These are phyloP conservation scores for Jatropha curcas DNA, from an alignment of 345 rosid genomes.

Conservation along the genomic window DNA sequence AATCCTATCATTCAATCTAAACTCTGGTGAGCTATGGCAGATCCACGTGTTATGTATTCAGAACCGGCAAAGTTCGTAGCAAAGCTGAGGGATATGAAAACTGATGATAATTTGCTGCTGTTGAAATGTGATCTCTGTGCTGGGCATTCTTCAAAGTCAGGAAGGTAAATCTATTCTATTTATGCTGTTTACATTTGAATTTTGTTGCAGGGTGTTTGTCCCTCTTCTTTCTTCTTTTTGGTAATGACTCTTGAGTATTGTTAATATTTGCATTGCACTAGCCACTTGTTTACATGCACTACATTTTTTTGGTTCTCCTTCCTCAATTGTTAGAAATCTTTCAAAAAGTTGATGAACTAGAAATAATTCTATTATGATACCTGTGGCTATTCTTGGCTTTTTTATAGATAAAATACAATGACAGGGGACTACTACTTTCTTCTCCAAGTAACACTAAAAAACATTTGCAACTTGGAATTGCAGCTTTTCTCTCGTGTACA, in stretches of 20 bases:
- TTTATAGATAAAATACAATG: too few relatives aligned
- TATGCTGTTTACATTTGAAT: not conserved
- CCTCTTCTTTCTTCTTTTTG: not conserved
- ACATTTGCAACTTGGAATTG: too few relatives aligned
- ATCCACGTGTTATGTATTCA: conserved; percentile 89
- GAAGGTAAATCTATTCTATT: conserved; percentile 56
- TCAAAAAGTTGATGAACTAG: too few relatives aligned
- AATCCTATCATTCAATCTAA: not conserved
- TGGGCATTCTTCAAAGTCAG: conserved; percentile 96
- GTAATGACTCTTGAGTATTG: not conserved
- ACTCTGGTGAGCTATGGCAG: conserved; percentile 34
- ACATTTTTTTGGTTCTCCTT: too few relatives aligned
- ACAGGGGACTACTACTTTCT: too few relatives aligned
- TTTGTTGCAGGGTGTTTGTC: not conserved
- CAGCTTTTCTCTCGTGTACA: too few relatives aligned
- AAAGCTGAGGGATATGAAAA: conserved; percentile 87
- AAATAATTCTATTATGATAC: too few relatives aligned
- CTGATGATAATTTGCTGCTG: conserved; percentile 64
- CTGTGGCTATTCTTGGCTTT: too few relatives aligned
- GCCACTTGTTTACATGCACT: not conserved
- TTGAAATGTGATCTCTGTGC: conserved; percentile 91
- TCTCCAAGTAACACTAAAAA: too few relatives aligned
- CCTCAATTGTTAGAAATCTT: too few relatives aligned
- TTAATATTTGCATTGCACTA: not conserved
- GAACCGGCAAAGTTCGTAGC: conserved; percentile 93